phyloP scores from a whole-genome alignment of 129 eudicot genomes.

The Escallonia herrerae region DNA sequence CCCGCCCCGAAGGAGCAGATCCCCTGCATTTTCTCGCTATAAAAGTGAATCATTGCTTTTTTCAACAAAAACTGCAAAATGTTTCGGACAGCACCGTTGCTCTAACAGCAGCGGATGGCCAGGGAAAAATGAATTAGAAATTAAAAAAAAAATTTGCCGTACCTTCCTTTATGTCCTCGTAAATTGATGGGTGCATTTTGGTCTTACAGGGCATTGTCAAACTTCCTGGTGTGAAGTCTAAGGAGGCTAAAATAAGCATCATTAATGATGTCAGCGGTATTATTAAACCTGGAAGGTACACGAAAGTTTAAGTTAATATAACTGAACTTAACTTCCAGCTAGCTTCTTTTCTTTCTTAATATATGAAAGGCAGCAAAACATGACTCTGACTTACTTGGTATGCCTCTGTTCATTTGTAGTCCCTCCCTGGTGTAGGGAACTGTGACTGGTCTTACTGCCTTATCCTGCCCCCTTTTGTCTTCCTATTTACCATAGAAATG shows the following conservation, averaged over 20 bases:
- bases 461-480: neutral
- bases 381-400: neutral
- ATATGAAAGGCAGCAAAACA: neutral
- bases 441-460: neutral
- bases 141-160: no score
- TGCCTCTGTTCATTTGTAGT: no score
- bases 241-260: slow-evolving; percentile 44
- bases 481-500: neutral
- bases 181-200: neutral
- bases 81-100: no score
- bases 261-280: slow-evolving; percentile 56
- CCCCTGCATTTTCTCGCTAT: no score
- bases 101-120: neutral
- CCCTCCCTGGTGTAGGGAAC: neutral
- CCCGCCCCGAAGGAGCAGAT: no score
- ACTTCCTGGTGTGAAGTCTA: slow-evolving; percentile 43
- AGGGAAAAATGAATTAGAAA: no score
- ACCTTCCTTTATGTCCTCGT: neutral
- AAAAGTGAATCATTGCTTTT: no score
- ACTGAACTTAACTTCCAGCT: neutral
- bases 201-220: slow-evolving; percentile 33
- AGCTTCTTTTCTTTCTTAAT: neutral
- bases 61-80: no score
- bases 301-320: neutral
- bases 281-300: slow-evolving; percentile 74